These are phyloP conservation scores for Capsella bursapastoris DNA, from an alignment of 345 rosid genomes.

Conservation along the genomic window DNA sequence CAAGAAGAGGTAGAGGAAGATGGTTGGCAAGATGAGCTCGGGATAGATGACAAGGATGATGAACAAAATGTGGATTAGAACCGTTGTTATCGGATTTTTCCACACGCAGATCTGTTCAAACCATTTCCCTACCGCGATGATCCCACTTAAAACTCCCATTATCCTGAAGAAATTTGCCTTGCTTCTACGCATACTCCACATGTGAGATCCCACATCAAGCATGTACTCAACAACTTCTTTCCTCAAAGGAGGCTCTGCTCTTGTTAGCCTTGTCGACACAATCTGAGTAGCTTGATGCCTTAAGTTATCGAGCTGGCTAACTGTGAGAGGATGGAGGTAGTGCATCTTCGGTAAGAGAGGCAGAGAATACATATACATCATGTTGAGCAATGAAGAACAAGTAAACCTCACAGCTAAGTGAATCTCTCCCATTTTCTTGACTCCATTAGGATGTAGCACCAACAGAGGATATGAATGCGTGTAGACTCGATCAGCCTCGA, in stretches of 20 bases:
- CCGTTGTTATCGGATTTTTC: slow-evolving; percentile 86
- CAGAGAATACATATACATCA: slow-evolving; percentile 79
- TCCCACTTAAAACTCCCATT: slow-evolving; percentile 58
- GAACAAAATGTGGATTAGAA: slow-evolving; percentile 76
- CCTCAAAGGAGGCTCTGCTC: slow-evolving; percentile 88
- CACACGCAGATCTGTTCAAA: slow-evolving; percentile 86
- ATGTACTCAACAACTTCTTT: slow-evolving; percentile 93
- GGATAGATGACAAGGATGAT: slow-evolving; percentile 79
- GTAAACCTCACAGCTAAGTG: slow-evolving; percentile 84
- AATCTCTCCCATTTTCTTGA: slow-evolving; percentile 88
- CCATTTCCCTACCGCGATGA: slow-evolving; percentile 83
- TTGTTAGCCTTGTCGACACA: slow-evolving; percentile 73
- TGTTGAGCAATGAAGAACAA: slow-evolving; percentile 70
- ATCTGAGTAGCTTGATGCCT: slow-evolving; percentile 93
- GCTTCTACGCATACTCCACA: slow-evolving; percentile 99
- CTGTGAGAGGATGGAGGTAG: slow-evolving; percentile 83
- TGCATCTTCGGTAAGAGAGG: slow-evolving; percentile 95
- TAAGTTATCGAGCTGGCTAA: slow-evolving; percentile 79
- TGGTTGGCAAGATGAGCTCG: slow-evolving; percentile 83
- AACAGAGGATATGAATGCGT: slow-evolving; percentile 88
- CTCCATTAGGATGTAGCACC: slow-evolving; percentile 76
- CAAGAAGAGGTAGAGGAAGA: slow-evolving; percentile 83
- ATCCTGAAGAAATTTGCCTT: slow-evolving; percentile 67
- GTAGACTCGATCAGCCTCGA: slow-evolving; percentile 85
- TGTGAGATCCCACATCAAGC: slow-evolving; percentile 96